phyloP scores from a whole-genome alignment of 2,329 filamentous ascomycete species.

The Aspergillus sp. region DNA sequence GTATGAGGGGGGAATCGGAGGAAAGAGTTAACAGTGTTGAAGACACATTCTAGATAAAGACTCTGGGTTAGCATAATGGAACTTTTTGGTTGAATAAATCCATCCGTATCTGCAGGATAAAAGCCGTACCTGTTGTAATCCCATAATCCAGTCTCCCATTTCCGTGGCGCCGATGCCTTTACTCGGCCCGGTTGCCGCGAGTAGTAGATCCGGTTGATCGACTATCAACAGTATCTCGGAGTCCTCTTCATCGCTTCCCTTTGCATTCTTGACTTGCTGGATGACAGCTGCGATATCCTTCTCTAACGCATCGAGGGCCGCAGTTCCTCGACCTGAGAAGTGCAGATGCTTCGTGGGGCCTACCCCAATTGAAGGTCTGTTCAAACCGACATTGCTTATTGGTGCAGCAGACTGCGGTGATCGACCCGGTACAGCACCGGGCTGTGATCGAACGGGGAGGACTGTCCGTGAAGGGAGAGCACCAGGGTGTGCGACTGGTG shows the following conservation, averaged over 20 bases:
- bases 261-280: constrained; percentile 20
- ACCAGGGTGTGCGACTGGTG: constrained; percentile 9
- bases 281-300: constrained; percentile 29
- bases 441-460: constrained; percentile 23
- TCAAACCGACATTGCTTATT: constrained; percentile 4
- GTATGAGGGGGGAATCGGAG: constrained; percentile 70
- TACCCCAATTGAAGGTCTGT: constrained; percentile 12
- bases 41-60: too few species aligned
- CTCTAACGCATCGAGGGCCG: constrained; percentile 30
- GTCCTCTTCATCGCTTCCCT: constrained; percentile 15
- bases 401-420: constrained; percentile 10
- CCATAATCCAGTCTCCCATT: constrained; percentile 55
- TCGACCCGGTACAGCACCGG: constrained; percentile 17
- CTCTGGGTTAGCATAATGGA: too few species aligned
- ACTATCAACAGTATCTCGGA: constrained; percentile 54
- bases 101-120: not conserved
- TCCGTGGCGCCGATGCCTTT: constrained; percentile 38
- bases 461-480: constrained; percentile 15
- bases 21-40: constrained; percentile 51
- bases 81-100: too few species aligned
- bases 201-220: constrained; percentile 61
- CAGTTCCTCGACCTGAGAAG: constrained; percentile 22
- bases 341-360: constrained; percentile 23
- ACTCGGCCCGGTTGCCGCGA: constrained; percentile 53
- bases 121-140: constrained; percentile 57